phyloP scores from a whole-genome alignment of 352 stramenopile genomes.

The Discostella stelligera region DNA sequence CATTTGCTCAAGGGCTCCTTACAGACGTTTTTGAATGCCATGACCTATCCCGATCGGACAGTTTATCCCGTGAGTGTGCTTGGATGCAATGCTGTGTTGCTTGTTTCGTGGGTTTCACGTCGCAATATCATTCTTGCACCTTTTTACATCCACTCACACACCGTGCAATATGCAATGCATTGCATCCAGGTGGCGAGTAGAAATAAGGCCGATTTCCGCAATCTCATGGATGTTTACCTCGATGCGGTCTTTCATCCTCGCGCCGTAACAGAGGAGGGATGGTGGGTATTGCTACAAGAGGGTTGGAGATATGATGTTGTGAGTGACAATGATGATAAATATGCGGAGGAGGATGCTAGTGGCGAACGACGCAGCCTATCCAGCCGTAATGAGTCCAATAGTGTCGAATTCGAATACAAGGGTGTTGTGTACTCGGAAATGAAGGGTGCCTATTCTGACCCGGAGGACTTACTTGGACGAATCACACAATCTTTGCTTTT shows the following conservation, averaged over 20 bases:
- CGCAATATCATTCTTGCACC: background rate
- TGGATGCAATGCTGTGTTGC: background rate
- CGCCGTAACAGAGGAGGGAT: slow-evolving; percentile 74
- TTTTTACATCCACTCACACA: background rate
- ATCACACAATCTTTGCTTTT: slow-evolving; percentile 88
- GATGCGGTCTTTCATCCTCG: slow-evolving; percentile 95
- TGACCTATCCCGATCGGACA: slow-evolving; percentile 94
- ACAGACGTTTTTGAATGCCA: slow-evolving; percentile 97
- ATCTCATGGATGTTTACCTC: slow-evolving; percentile 93
- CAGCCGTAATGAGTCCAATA: slow-evolving; percentile 3
- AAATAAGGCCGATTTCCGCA: slow-evolving; percentile 92
- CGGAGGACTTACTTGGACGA: slow-evolving; percentile 88
- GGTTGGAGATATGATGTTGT: slow-evolving; percentile 84
- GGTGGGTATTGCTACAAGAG: slow-evolving; percentile 83
- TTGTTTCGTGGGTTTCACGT: background rate
- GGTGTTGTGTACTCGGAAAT: slow-evolving; percentile 97
- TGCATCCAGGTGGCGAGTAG: slow-evolving; percentile 79
- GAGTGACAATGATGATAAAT: background rate
- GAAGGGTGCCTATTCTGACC: slow-evolving; percentile 93
- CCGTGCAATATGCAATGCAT: slow-evolving; percentile 6
- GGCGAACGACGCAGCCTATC: slow-evolving; percentile 19
- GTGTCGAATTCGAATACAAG: slow-evolving; percentile 73
- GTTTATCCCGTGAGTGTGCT: slow-evolving; percentile 89
- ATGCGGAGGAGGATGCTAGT: background rate
- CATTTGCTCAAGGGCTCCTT: slow-evolving; percentile 96